Percentiles rank a stretch among this genome's conserved stretches.
phyloP scores from a whole-genome alignment of 2,329 filamentous ascomycete genomes.

The Dothistroma pini region DNA sequence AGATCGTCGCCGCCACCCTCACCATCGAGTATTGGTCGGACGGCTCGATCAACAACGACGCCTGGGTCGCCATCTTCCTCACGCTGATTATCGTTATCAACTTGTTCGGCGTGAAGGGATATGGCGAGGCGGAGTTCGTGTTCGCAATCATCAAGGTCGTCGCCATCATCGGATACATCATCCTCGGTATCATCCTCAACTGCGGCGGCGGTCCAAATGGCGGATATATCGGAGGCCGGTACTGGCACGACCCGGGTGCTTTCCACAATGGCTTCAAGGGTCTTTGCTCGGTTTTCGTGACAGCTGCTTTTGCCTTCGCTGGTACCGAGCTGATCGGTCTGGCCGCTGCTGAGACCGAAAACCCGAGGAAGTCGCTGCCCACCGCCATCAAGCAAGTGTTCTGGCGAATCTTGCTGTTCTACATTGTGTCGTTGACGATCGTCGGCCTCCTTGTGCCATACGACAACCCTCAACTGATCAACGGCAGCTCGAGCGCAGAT shows the following conservation, averaged over 20 bases:
- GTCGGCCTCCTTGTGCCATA: constrained; percentile 36
- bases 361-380: constrained; percentile 47
- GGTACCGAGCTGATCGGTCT: constrained; percentile 63
- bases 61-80: constrained; percentile 36
- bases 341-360: constrained; percentile 51
- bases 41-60: constrained; percentile 30
- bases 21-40: constrained; percentile 34
- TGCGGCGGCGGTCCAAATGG: constrained; percentile 53
- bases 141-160: constrained; percentile 37
- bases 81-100: constrained; percentile 32
- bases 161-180: constrained; percentile 60
- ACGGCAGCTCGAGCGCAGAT: constrained; percentile 33
- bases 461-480: constrained; percentile 35
- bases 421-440: constrained; percentile 34
- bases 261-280: constrained; percentile 61
- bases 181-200: constrained; percentile 59
- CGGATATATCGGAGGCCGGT: constrained; percentile 59
- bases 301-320: constrained; percentile 60
- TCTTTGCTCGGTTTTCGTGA: constrained; percentile 62
- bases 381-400: constrained; percentile 37
- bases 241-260: constrained; percentile 37
- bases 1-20: constrained; percentile 34
- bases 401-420: constrained; percentile 36
- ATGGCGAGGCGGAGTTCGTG: constrained; percentile 37
- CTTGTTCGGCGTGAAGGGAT: constrained; percentile 35